These are phyloP conservation scores for Maudiozyma bulderi DNA, from an alignment of 805 yeast genomes.

Conservation along the genomic window DNA sequence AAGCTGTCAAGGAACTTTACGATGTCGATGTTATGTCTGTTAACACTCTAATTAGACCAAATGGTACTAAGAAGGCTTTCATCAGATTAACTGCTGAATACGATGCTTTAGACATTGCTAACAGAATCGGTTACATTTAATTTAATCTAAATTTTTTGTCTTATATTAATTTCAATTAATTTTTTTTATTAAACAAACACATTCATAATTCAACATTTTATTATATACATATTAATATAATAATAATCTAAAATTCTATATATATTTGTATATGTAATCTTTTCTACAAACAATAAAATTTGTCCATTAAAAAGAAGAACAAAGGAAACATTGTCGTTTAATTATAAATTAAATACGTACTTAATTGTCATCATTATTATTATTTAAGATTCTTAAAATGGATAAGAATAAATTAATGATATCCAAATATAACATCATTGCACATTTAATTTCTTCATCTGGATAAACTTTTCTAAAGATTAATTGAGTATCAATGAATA, in stretches of 20 bases:
- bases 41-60: conserved; percentile 96
- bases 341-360: not conserved
- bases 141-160: conserved; percentile 8
- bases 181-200: not conserved
- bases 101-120: conserved; percentile 99
- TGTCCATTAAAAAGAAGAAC: too few species aligned
- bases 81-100: conserved; percentile 97
- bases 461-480: conserved; percentile 65
- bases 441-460: conserved; percentile 79
- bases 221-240: not conserved
- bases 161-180: not conserved
- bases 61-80: conserved; percentile 99
- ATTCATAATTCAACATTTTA: conserved; percentile 1
- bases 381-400: conserved; percentile 55
- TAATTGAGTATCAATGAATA: conserved; percentile 73
- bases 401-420: conserved; percentile 70
- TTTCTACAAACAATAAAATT: too few species aligned
- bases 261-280: too few species aligned
- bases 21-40: conserved; percentile 89
- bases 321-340: not conserved
- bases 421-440: conserved; percentile 71
- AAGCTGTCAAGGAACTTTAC: conserved; percentile 96
- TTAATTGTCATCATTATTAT: conserved; percentile 16
- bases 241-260: too few species aligned
- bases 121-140: conserved; percentile 98